Conservation (phyloP, 139 green algal species). For the Closterium sp. region DNA sequence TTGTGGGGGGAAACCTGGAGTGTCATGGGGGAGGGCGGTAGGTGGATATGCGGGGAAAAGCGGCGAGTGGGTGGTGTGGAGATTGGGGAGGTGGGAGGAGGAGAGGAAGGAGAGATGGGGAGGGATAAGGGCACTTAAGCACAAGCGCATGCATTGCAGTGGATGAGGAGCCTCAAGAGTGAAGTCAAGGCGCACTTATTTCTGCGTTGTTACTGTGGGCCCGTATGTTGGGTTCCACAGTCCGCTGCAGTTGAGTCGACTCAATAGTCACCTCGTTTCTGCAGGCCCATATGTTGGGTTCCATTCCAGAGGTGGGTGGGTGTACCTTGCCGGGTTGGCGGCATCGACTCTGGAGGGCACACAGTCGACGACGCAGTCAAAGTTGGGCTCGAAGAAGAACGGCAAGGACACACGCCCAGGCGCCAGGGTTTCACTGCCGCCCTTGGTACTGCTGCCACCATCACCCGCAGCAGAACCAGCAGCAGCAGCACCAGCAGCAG, state of each 20-base stretch:
- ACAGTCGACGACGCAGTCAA: slow-evolving; percentile 66
- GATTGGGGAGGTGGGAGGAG: neutral
- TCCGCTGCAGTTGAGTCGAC: no score
- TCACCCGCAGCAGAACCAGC: neutral
- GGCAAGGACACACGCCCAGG: slow-evolving; percentile 45
- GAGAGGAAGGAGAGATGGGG: neutral
- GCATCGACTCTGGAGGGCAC: slow-evolving; percentile 60
- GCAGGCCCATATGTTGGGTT: no score
- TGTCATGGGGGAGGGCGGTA: neutral
- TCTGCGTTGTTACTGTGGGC: no score
- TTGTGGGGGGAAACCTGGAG: slow-evolving; percentile 2
- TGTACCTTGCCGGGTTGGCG: slow-evolving; percentile 48
- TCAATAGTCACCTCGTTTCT: no score
- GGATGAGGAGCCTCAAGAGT: no score
- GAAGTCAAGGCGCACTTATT: no score
- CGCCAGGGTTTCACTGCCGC: neutral
- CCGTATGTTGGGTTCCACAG: no score
- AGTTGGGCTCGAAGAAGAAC: slow-evolving; percentile 86
- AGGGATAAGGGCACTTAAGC: no score
- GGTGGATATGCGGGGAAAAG: neutral
- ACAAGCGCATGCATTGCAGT: neutral
- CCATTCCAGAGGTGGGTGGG: no score
- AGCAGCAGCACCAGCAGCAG: neutral
- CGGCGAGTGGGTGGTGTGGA: neutral
- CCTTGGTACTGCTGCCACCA: neutral